Conservation (phyloP, 1,139 yeast genomes). For the Protomyces arabidopsidicola region DNA sequence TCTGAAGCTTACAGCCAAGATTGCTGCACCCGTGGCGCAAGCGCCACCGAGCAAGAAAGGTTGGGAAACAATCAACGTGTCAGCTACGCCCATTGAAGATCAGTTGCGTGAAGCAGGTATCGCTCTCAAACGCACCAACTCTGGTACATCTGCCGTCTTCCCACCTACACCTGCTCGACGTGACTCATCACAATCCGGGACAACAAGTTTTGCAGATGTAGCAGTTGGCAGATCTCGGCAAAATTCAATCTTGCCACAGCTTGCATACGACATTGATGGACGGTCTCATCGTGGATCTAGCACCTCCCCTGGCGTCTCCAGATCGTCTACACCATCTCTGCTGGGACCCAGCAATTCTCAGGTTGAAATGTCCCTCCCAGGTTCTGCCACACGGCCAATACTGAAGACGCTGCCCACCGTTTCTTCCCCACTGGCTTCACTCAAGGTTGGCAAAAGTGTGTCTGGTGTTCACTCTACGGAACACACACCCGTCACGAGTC, state of each 20-base stretch:
- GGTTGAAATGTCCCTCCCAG: not conserved
- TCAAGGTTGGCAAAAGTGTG: slow-evolving; percentile 6
- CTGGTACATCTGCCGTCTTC: not conserved
- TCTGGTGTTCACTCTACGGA: not conserved
- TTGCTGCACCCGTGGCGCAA: not conserved
- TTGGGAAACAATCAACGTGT: not conserved
- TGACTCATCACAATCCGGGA: not conserved
- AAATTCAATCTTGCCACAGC: not conserved
- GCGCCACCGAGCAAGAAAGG: not conserved
- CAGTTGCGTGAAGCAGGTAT: not conserved
- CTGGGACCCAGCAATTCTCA: not conserved
- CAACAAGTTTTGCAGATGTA: not conserved
- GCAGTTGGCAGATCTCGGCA: not conserved
- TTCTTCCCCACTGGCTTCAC: slow-evolving; percentile 10
- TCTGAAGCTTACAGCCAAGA: not conserved
- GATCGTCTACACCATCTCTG: slow-evolving; percentile 3
- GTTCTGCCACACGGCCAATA: not conserved
- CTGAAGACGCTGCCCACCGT: not conserved
- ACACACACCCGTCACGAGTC: not conserved
- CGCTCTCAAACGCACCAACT: not conserved
- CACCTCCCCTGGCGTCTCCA: not conserved
- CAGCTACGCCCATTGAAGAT: not conserved
- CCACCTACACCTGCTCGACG: not conserved
- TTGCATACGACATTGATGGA: not conserved
- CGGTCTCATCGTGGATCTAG: not conserved